Evolutionary conservation across 2,329 filamentous ascomycete species (phyloP).

Genomic region (Hypoxylon sp.): DNA sequence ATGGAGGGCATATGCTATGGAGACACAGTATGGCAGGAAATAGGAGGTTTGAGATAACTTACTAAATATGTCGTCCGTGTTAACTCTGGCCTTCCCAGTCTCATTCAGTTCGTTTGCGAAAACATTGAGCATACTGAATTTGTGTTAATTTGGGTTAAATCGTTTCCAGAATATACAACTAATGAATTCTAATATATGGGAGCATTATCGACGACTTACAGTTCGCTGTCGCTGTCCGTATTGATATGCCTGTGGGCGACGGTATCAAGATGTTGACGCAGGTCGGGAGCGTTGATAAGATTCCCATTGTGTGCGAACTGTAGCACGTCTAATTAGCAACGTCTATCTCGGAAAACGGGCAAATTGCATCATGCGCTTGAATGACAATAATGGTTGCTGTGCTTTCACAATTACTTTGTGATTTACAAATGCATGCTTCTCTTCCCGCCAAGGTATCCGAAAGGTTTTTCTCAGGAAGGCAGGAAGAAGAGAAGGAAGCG

Average conservation of each 20-base stretch:
- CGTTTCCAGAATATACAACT: neutral
- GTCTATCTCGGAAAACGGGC: neutral
- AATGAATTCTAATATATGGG: neutral
- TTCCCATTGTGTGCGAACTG: constrained; percentile 86
- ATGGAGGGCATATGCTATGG: neutral
- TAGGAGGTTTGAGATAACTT: neutral
- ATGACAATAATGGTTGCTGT: neutral
- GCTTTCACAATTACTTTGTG: neutral
- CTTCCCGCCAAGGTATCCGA: too few relatives aligned
- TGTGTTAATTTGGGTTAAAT: constrained; percentile 17
- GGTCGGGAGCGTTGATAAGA: constrained; percentile 79
- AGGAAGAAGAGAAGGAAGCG: neutral
- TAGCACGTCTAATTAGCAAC: constrained; percentile 7
- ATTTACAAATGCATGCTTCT: neutral
- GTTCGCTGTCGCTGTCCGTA: constrained; percentile 41
- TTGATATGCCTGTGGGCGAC: constrained; percentile 86
- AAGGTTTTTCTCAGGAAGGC: neutral
- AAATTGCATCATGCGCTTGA: neutral
- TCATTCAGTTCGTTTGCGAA: constrained; percentile 57
- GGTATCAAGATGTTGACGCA: constrained; percentile 78
- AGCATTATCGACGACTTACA: constrained; percentile 19
- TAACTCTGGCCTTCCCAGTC: constrained; percentile 86
- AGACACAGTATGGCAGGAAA: neutral
- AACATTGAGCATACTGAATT: constrained; percentile 38
- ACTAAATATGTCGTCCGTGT: constrained; percentile 81